Conservation (phyloP, 106 monocot species). For the Dioscorea zingiberensis region DNA sequence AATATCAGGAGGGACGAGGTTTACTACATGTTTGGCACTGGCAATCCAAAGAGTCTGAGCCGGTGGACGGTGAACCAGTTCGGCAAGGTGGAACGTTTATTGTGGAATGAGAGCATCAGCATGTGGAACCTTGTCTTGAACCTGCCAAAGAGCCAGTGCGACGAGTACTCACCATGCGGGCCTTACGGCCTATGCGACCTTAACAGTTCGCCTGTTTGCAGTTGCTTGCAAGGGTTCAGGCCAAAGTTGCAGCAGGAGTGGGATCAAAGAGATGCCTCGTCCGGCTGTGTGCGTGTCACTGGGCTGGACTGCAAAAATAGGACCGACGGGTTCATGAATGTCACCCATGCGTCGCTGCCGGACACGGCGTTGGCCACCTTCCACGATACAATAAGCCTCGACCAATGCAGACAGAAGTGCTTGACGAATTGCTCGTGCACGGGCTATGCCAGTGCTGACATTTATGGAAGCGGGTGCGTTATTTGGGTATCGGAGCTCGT, state of each 20-base stretch:
- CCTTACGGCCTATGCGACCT: conserved; percentile 34
- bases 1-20: not conserved
- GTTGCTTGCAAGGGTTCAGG: conserved; percentile 38
- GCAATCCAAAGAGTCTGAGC: not conserved
- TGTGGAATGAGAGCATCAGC: conserved; percentile 14
- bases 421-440: conserved; percentile 13
- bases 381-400: conserved; percentile 3
- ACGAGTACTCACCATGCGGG: conserved; percentile 29
- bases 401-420: conserved; percentile 1
- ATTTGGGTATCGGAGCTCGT: conserved; percentile 10
- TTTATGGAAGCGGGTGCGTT: conserved; percentile 13
- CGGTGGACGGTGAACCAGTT: conserved; percentile 13
- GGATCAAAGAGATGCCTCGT: conserved; percentile 11
- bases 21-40: not conserved
- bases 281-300: conserved; percentile 39
- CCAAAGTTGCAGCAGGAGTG: conserved; percentile 29
- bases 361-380: conserved; percentile 13
- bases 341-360: conserved; percentile 20
- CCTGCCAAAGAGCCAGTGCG: conserved; percentile 25
- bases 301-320: conserved; percentile 27
- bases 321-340: conserved; percentile 26
- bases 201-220: conserved; percentile 21
- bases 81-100: conserved; percentile 6
- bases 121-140: conserved; percentile 31
- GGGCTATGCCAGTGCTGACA: conserved; percentile 4